A percentile compares a stretch with the other conserved stretches of the same genome.
These are phyloP conservation scores for Tylopilus felleus DNA, from an alignment of 768 basidiomycete species.

Conservation along the genomic window DNA sequence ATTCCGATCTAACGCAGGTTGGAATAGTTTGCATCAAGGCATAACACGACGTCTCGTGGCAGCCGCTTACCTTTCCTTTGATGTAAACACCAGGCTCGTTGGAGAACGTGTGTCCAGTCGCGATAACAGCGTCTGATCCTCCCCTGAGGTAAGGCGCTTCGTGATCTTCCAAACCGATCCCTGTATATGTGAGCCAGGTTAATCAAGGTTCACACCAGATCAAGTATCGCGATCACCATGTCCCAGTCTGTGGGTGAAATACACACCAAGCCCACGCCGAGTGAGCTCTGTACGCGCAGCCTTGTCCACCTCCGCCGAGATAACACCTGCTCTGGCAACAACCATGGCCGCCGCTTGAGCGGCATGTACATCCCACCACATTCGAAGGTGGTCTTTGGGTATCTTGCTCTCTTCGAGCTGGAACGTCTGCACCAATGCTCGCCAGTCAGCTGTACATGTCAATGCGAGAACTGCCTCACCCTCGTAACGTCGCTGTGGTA, in stretches of 20 bases:
- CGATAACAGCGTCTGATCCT: constrained; percentile 55
- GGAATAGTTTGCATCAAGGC: constrained; percentile 7
- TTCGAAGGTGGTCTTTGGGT: constrained; percentile 44
- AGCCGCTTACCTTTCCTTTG: constrained; percentile 52
- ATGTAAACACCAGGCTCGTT: constrained; percentile 80
- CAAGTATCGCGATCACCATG: constrained; percentile 50
- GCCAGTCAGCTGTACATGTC: neutral
- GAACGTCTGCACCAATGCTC: constrained; percentile 47
- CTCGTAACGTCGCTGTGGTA: constrained; percentile 79
- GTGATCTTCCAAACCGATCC: constrained; percentile 82
- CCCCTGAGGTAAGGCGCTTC: constrained; percentile 79
- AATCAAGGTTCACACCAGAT: constrained; percentile 11
- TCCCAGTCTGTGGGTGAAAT: constrained; percentile 81
- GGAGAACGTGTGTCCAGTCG: constrained; percentile 71
- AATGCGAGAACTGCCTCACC: constrained; percentile 39
- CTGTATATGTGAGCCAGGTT: constrained; percentile 35
- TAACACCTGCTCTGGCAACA: constrained; percentile 44
- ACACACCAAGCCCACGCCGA: constrained; percentile 42
- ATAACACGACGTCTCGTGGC: neutral
- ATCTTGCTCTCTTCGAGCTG: constrained; percentile 58
- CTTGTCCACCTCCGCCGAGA: constrained; percentile 56
- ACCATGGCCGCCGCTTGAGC: constrained; percentile 59
- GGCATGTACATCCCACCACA: constrained; percentile 64
- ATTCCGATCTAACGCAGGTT: constrained; percentile 57
- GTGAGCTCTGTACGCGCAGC: constrained; percentile 55